Base-by-base conservation (phyloP, 1,139 yeast species). In the Candida mesenterica region DNA sequence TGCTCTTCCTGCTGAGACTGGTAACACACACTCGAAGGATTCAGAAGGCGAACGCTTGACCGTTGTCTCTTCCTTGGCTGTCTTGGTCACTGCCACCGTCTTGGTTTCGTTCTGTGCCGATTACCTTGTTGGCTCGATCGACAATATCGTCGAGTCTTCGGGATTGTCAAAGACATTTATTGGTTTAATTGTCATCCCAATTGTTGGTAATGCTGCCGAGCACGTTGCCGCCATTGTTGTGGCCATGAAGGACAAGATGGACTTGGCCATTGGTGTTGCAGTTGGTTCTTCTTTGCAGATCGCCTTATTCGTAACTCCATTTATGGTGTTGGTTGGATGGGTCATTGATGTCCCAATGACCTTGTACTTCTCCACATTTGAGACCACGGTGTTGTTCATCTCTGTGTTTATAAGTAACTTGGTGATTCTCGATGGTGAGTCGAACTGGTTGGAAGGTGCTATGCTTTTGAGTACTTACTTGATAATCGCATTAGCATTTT, bases 161-260 rank as follows among this genome's bases (percentile, higher is more conserved):
- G 96, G 96, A 3, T 71, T 92, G 44, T 85, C 96, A 33, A 92
- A 90, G 72, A 90, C 97, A 0, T 92, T 92, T 54, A 88, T 92
- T 50, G 98, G 98, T 59, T 72, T 92, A 48, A 84, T 92, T 50
- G 79, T 92, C 33, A 82, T 92, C 44, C 98, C 98, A 32, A 90
- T 94, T 45, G 97, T 92, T 20, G 98, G 98, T 40, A 92, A 92
- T 53, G 98, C 98, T 2, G 97, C 98, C 10, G 98, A 92, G 62
- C 98, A 92, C 59, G 97, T 87, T 33, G 92, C 97, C 13, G 96
- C 97, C 2, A 84, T 92, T 32, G 76, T 88, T 44, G 97, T 92
- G 33, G 97, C 98, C 19, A 79, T 82, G 77, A 89, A 89, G 63
- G 88, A 92, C 62, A 92, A 94, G 64, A 92, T 94, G 97, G 97